Evolutionary conservation across 2,329 filamentous ascomycete species (phyloP).

Genomic region (Scedosporium dehoogii): DNA sequence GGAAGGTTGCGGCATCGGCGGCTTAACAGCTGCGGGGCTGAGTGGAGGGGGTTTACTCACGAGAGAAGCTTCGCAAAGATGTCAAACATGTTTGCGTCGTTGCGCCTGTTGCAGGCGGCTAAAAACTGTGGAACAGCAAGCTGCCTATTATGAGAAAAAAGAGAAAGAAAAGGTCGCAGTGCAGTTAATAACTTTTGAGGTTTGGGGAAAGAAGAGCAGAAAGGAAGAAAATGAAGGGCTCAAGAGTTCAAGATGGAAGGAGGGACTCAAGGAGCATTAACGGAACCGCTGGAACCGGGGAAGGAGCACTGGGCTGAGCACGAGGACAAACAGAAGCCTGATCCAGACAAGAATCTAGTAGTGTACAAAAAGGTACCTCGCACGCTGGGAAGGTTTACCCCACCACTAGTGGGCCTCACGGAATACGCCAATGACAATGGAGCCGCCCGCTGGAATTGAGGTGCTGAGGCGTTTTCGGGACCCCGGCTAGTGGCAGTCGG

Average conservation of each 20-base stretch:
- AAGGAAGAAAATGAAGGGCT: background rate
- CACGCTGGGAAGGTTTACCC: too few relatives aligned
- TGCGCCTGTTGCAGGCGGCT: background rate
- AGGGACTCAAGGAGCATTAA: background rate
- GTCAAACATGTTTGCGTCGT: conserved; percentile 53
- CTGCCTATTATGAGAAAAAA: background rate
- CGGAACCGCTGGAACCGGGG: background rate
- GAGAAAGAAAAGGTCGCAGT: too few relatives aligned
- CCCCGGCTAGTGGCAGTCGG: too few relatives aligned
- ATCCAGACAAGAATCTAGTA: too few relatives aligned
- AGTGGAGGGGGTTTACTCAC: conserved; percentile 40
- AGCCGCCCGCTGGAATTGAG: too few relatives aligned
- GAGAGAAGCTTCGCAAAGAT: conserved; percentile 68
- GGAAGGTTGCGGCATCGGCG: background rate
- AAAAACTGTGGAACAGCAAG: background rate
- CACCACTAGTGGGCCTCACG: too few relatives aligned
- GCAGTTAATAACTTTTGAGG: background rate
- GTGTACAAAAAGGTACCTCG: too few relatives aligned
- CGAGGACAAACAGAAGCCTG: background rate
- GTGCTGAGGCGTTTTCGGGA: too few relatives aligned
- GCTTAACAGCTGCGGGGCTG: conserved; percentile 2
- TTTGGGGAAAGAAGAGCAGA: background rate
- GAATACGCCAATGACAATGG: too few relatives aligned
- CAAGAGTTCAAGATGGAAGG: background rate
- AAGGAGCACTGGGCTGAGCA: background rate